phyloP scores from a whole-genome alignment of 2,329 filamentous ascomycete species.

The Allantophomopsis cytisporea region DNA sequence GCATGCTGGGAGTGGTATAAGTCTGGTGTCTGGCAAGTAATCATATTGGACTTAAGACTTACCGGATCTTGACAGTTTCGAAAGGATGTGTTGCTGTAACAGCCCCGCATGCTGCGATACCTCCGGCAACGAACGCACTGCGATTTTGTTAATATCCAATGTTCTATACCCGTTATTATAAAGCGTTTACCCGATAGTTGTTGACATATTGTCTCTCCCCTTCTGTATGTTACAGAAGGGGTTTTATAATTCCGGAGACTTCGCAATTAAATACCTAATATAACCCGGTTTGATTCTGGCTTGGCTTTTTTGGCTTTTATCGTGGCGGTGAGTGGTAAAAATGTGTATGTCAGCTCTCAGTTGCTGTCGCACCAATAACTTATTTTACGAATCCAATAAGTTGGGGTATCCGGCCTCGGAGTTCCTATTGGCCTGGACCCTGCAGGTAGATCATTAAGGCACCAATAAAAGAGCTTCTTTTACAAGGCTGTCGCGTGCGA shows the following conservation, averaged over 20 bases:
- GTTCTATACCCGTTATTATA: too few relatives aligned
- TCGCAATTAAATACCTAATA: background rate
- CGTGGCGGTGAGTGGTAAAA: too few relatives aligned
- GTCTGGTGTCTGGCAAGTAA: background rate
- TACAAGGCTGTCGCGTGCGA: too few relatives aligned
- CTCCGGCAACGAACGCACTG: constrained; percentile 84
- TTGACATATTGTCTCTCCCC: constrained; percentile 29
- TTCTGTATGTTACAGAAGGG: constrained; percentile 8
- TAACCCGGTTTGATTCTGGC: too few relatives aligned
- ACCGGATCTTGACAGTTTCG: constrained; percentile 98
- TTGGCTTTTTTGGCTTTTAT: too few relatives aligned
- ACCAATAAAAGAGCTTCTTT: too few relatives aligned
- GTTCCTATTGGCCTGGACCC: too few relatives aligned
- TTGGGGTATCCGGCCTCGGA: too few relatives aligned
- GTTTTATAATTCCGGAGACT: background rate
- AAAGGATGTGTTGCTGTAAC: constrained; percentile 97
- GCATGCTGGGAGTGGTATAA: constrained; percentile 45
- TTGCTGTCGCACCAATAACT: too few relatives aligned
- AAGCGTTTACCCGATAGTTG: constrained; percentile 31
- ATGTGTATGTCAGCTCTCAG: too few relatives aligned
- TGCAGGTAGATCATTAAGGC: too few relatives aligned
- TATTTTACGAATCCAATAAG: too few relatives aligned
- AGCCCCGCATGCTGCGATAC: constrained; percentile 91
- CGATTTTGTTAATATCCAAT: constrained; percentile 2
- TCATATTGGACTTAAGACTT: constrained; percentile 17